These are phyloP conservation scores for Penicillium digitatum DNA, from an alignment of 2,329 filamentous ascomycete genomes.

Conservation along the genomic window DNA sequence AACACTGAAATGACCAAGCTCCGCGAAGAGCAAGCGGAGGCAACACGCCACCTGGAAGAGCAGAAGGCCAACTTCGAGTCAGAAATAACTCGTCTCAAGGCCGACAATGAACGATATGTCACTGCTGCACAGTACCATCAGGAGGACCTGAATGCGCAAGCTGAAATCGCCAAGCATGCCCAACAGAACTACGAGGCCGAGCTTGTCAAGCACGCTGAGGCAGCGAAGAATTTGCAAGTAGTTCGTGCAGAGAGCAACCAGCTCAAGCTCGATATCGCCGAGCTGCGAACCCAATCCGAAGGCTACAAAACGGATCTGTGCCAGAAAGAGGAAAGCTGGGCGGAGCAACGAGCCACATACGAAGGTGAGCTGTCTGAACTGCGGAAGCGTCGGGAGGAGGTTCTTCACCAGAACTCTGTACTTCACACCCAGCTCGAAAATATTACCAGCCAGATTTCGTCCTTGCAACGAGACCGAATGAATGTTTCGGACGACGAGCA, in stretches of 20 bases:
- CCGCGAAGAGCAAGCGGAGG: constrained; percentile 75
- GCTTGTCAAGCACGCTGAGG: constrained; percentile 89
- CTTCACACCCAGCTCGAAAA: constrained; percentile 85
- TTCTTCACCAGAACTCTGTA: constrained; percentile 83
- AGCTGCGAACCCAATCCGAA: constrained; percentile 75
- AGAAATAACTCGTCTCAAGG: constrained; percentile 75
- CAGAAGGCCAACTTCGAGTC: constrained; percentile 75
- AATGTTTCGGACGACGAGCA: constrained; percentile 47
- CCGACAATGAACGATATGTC: constrained; percentile 74
- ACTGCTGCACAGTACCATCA: constrained; percentile 81
- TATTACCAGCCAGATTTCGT: constrained; percentile 72
- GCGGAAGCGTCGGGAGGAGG: constrained; percentile 73
- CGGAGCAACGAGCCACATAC: constrained; percentile 72
- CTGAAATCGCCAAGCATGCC: constrained; percentile 85
- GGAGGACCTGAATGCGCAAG: constrained; percentile 87
- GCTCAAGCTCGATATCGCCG: constrained; percentile 72
- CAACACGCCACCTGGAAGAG: constrained; percentile 66
- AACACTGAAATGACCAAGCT: constrained; percentile 78
- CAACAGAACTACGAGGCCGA: constrained; percentile 96
- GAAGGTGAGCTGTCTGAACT: constrained; percentile 80
- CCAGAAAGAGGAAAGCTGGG: constrained; percentile 84
- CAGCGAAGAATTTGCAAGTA: constrained; percentile 76
- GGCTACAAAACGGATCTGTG: constrained; percentile 73
- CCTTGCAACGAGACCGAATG: constrained; percentile 71
- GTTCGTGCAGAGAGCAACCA: constrained; percentile 77